Percentiles rank a stretch among this genome's conserved stretches.
phyloP scores from a whole-genome alignment of 805 yeast genomes.

The Kodamaea fukazawae region DNA sequence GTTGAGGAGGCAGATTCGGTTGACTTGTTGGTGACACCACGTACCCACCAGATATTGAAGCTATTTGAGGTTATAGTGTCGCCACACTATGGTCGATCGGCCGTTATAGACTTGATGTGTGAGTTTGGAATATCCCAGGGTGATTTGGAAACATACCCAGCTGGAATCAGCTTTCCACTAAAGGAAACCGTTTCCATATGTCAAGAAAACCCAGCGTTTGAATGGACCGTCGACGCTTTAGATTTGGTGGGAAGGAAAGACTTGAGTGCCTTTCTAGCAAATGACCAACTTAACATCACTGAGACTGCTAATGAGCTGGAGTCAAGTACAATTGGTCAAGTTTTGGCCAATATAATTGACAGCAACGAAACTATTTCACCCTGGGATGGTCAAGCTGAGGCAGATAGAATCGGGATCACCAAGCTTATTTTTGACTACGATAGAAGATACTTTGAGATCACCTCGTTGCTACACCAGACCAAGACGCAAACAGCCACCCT shows the following conservation, averaged over 20 bases:
- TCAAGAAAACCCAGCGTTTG: conserved; percentile 51
- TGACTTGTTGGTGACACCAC: conserved; percentile 62
- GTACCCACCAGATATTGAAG: conserved; percentile 57
- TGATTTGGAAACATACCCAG: conserved; percentile 67
- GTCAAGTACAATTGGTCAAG: conserved; percentile 39
- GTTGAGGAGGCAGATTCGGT: conserved; percentile 59
- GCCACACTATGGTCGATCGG: conserved; percentile 46
- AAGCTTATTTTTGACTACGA: conserved; percentile 73
- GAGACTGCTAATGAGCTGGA: background rate
- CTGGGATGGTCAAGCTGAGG: conserved; percentile 71
- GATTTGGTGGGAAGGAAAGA: conserved; percentile 70
- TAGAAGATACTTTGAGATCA: conserved; percentile 73
- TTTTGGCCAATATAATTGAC: conserved; percentile 35
- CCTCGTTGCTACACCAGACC: conserved; percentile 68
- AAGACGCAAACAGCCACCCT: conserved; percentile 54
- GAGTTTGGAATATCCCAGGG: conserved; percentile 50
- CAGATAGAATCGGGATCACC: conserved; percentile 65
- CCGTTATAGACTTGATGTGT: conserved; percentile 60
- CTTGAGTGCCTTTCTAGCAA: conserved; percentile 34
- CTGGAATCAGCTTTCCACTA: conserved; percentile 67
- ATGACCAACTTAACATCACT: conserved; percentile 4
- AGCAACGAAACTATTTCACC: conserved; percentile 49
- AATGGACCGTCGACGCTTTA: conserved; percentile 46
- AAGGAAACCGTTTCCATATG: conserved; percentile 56
- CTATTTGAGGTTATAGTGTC: conserved; percentile 64